Percentiles rank a stretch among this genome's conserved stretches.
Conservation (phyloP, 2,329 filamentous ascomycete species). For the Pyrenochaeta sp. region DNA sequence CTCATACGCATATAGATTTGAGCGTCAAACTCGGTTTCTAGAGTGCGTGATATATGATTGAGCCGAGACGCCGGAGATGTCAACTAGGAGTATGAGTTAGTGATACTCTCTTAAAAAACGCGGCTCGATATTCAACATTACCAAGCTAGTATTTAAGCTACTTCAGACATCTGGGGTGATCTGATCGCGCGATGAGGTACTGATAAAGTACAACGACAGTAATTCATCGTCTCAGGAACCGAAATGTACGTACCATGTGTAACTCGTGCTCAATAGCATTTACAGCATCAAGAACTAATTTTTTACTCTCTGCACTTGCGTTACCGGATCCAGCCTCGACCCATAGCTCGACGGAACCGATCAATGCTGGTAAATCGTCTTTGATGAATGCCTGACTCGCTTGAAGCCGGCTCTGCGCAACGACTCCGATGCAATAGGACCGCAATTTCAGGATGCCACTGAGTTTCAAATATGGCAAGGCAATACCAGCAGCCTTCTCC, state of each 20-base stretch:
- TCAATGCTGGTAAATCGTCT: constrained; percentile 52
- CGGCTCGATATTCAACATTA: neutral
- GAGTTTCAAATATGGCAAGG: constrained; percentile 46
- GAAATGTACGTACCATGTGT: constrained; percentile 36
- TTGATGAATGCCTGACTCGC: constrained; percentile 50
- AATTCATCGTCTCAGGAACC: neutral
- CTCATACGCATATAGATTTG: constrained; percentile 17
- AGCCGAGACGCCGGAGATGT: constrained; percentile 23
- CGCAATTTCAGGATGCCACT: constrained; percentile 55
- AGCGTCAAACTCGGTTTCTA: constrained; percentile 14
- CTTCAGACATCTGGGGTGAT: neutral
- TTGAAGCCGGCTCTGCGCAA: constrained; percentile 53
- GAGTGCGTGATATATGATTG: constrained; percentile 8
- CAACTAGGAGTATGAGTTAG: constrained; percentile 23
- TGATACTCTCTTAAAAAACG: neutral
- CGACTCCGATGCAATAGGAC: constrained; percentile 55
- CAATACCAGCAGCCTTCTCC: constrained; percentile 19
- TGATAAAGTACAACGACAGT: neutral
- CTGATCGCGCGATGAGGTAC: neutral
- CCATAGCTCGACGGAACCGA: constrained; percentile 55
- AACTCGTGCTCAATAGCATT: constrained; percentile 42
- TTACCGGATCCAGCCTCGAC: constrained; percentile 53
- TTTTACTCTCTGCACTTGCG: constrained; percentile 48
- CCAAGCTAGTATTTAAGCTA: neutral
- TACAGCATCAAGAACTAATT: constrained; percentile 42